These are phyloP conservation scores for Ambrosiella cleistominuta DNA, from an alignment of 2,329 filamentous ascomycete species.

Conservation along the genomic window DNA sequence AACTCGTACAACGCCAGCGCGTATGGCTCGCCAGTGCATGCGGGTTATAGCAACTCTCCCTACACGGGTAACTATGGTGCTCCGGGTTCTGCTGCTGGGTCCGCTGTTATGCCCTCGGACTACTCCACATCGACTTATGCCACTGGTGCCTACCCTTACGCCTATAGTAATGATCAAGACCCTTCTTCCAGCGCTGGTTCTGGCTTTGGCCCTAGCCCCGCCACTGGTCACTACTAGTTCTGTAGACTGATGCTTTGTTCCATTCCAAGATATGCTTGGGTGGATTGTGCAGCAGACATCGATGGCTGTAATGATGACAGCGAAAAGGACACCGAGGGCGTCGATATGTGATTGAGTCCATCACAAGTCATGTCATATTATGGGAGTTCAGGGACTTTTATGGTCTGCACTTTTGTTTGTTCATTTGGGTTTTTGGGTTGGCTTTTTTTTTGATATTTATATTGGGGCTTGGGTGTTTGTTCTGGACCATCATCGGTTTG, in stretches of 20 bases:
- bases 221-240: too few species aligned
- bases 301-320: too few species aligned
- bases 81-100: not conserved
- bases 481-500: not conserved
- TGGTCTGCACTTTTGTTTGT: not conserved
- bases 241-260: too few species aligned
- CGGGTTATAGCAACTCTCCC: too few species aligned
- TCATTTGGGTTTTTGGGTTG: not conserved
- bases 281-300: too few species aligned
- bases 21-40: not conserved
- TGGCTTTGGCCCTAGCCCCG: not conserved
- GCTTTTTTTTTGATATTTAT: not conserved
- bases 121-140: not conserved
- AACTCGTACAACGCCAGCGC: not conserved
- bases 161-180: not conserved
- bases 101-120: not conserved
- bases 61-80: not conserved
- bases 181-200: not conserved
- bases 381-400: not conserved
- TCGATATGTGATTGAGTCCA: too few species aligned
- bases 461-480: not conserved
- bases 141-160: not conserved
- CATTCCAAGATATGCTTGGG: too few species aligned
- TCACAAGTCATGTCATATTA: too few species aligned
- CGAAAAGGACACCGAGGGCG: too few species aligned